Base-by-base conservation (phyloP, 2,329 filamentous ascomycete species). In the Talaromyces sp. region DNA sequence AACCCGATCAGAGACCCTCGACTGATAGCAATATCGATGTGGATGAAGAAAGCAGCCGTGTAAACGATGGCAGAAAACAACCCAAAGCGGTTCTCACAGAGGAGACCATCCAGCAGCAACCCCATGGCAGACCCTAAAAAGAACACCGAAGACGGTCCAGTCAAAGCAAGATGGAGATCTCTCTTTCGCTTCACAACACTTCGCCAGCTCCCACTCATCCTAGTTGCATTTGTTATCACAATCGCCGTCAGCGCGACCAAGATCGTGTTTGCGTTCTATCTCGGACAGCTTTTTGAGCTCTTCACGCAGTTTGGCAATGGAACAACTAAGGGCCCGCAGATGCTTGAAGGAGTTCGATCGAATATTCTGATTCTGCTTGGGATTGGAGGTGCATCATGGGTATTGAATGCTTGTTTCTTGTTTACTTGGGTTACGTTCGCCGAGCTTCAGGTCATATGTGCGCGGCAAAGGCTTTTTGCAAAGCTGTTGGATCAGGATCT, bases 371-470 rank as follows among this genome's bases (percentile, higher is more conserved):
- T 85, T 28, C 76, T 96, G 51, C 74, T 86, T 0, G 81, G 79
- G 0, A 73, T 96, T 0, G 91, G 89, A 0, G 72, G 79, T 0
- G 83, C 78, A 0, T 87, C 85, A 54, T 93, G 90, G 85, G 53
- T 92, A 0, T 75, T 88, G 17, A 88, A 90, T 66, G 83, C 84
- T 3, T 71, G 82, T 1, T 89, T 91, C 66, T 88, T 92, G 67
- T 81, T 82, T 1, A 73, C 85, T 0, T 97, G 93, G 87, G 79
- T 93, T 32, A 72, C 84, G 0, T 95, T 95, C 72, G 91, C 93
- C 15, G 93, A 97, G 73, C 69, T 91, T 2, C 91, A 96, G 66
- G 91, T 89, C 0, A 84, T 83, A 33, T 84, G 76, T 54, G 87
- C 86, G 7, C 84, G 92, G 5, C 78, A 82, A 17, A 78, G 76